phyloP scores from a whole-genome alignment of 2,329 filamentous ascomycete species.

The Aspergillus niger region DNA sequence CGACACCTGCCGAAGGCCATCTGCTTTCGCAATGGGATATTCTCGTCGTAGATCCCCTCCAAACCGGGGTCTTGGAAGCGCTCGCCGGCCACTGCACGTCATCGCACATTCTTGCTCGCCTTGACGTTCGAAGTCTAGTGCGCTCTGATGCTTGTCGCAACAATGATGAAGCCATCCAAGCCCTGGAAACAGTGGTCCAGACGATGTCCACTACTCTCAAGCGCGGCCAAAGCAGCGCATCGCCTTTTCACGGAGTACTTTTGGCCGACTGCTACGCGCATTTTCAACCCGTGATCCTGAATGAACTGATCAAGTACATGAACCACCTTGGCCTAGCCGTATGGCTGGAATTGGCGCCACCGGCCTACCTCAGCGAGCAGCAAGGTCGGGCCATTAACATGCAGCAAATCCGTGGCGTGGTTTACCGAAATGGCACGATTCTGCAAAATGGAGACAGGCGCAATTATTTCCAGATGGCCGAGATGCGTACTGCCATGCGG shows the following conservation, averaged over 20 bases:
- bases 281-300: constrained; percentile 30
- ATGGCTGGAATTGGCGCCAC: constrained; percentile 39
- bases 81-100: constrained; percentile 16
- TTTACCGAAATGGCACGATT: constrained; percentile 37
- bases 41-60: constrained; percentile 37
- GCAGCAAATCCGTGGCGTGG: constrained; percentile 31
- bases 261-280: constrained; percentile 35
- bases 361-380: constrained; percentile 30
- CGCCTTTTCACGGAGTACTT: constrained; percentile 37
- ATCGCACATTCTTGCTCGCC: constrained; percentile 10
- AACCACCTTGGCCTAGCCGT: constrained; percentile 36
- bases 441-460: constrained; percentile 32
- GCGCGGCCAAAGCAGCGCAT: constrained; percentile 1
- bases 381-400: constrained; percentile 25
- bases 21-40: constrained; percentile 39
- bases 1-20: constrained; percentile 27
- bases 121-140: constrained; percentile 13
- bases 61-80: constrained; percentile 30
- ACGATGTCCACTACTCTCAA: constrained; percentile 8
- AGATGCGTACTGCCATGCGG: constrained; percentile 26
- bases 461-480: constrained; percentile 40
- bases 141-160: constrained; percentile 3
- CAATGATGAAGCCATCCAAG: constrained; percentile 12
- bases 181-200: not conserved
- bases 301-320: constrained; percentile 32